Percentiles rank a stretch among this genome's conserved stretches.
These are phyloP conservation scores for Melanomma pulvis-pyrius DNA, from an alignment of 495 filamentous ascomycete genomes.

Conservation along the genomic window DNA sequence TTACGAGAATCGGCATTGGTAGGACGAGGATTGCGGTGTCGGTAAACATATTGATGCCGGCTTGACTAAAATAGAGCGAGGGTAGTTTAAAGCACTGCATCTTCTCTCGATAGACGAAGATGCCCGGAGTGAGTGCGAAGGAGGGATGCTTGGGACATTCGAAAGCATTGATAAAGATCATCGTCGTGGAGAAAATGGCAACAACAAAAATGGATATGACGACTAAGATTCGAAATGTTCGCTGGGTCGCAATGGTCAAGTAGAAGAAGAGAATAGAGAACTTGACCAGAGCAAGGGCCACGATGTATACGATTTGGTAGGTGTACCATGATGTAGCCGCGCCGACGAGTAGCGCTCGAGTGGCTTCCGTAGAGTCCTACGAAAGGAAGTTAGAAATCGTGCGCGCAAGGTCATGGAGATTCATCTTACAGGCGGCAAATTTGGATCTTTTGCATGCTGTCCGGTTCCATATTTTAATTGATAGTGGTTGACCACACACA, in stretches of 20 bases:
- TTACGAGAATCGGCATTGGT: constrained; percentile 30
- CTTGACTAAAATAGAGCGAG: constrained; percentile 27
- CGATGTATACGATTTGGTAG: constrained; percentile 49
- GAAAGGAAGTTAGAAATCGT: not conserved
- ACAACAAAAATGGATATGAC: constrained; percentile 46
- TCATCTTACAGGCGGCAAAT: constrained; percentile 1
- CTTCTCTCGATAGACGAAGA: constrained; percentile 26
- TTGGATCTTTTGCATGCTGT: not conserved
- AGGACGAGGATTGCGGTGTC: constrained; percentile 33
- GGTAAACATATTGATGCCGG: constrained; percentile 33
- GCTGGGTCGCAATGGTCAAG: constrained; percentile 43
- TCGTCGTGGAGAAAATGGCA: constrained; percentile 40
- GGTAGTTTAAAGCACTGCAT: constrained; percentile 21
- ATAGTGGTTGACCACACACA: constrained; percentile 33
- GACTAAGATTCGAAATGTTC: constrained; percentile 17
- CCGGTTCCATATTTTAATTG: constrained; percentile 29
- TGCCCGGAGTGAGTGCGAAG: constrained; percentile 48
- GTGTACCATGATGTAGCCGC: constrained; percentile 27
- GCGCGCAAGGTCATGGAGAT: not conserved
- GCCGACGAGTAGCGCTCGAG: not conserved
- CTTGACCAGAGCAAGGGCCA: constrained; percentile 48
- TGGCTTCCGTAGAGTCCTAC: not conserved
- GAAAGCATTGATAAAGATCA: constrained; percentile 45
- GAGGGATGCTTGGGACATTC: constrained; percentile 49
- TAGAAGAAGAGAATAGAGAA: constrained; percentile 55